These are phyloP conservation scores for Leccinum subgranulosum DNA, from an alignment of 768 basidiomycete species.

Conservation along the genomic window DNA sequence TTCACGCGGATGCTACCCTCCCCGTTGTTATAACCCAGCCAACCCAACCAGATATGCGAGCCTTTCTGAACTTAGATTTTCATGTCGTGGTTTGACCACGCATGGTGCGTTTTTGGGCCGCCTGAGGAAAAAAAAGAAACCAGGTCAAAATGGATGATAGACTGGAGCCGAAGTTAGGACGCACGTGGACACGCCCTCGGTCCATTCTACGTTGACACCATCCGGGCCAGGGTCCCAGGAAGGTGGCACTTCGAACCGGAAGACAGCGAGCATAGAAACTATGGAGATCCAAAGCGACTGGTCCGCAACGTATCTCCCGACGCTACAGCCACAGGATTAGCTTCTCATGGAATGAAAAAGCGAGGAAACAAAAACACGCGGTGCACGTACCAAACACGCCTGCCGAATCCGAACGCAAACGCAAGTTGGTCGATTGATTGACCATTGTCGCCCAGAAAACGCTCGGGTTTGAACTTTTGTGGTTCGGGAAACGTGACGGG, in stretches of 20 bases:
- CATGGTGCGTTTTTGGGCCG: conserved; percentile 13
- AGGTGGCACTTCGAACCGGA: conserved; percentile 10
- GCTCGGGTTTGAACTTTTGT: conserved; percentile 36
- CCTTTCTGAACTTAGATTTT: conserved; percentile 4
- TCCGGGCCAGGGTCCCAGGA: conserved; percentile 18
- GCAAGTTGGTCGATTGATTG: conserved; percentile 11
- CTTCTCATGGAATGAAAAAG: too few relatives aligned
- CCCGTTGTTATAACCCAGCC: conserved; percentile 1
- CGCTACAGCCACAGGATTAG: conserved; percentile 22
- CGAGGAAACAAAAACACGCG: neutral
- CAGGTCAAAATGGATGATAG: neutral
- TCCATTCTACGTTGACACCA: conserved; percentile 19
- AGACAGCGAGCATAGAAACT: conserved; percentile 18
- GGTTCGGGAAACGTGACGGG: conserved; percentile 37
- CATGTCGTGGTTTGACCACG: conserved; percentile 7
- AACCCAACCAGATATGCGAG: conserved; percentile 10
- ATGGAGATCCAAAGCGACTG: conserved; percentile 33
- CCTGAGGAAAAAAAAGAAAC: neutral
- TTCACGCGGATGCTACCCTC: neutral
- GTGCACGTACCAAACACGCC: conserved; percentile 27
- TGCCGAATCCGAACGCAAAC: conserved; percentile 39
- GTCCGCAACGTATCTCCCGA: conserved; percentile 42
- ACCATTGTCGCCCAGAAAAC: conserved; percentile 22
- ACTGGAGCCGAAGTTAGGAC: neutral
- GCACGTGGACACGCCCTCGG: conserved; percentile 17